Percentiles rank a stretch among this genome's conserved stretches.
Evolutionary conservation across 177 flowering plant species (phyloP).

Genomic region (Tripterygium wilfordii): DNA sequence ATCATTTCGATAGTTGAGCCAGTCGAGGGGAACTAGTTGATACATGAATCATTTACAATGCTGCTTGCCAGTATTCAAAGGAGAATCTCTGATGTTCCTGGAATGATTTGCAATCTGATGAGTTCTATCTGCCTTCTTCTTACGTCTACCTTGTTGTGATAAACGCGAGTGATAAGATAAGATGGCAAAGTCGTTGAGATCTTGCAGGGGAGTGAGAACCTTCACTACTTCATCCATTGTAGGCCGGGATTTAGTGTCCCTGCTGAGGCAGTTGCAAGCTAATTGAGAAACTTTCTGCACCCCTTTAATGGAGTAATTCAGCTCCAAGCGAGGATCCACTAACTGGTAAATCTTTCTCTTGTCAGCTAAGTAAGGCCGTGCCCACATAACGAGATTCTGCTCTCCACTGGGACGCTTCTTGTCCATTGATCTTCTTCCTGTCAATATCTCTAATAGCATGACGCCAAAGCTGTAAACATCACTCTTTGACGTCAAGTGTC

Average conservation of each 20-base stretch:
- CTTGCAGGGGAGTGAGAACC: conserved; percentile 66
- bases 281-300: conserved; percentile 81
- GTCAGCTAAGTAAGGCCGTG: conserved; percentile 66
- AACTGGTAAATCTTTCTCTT: conserved; percentile 69
- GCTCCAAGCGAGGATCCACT: conserved; percentile 86
- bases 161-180: conserved; percentile 58
- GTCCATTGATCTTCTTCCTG: conserved; percentile 96
- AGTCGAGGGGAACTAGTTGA: conserved; percentile 11
- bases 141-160: conserved; percentile 59
- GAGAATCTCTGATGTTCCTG: conserved; percentile 46
- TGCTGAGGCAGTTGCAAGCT: conserved; percentile 70
- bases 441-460: conserved; percentile 84
- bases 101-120: conserved; percentile 31
- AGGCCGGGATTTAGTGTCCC: conserved; percentile 84
- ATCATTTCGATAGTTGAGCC: conserved; percentile 9
- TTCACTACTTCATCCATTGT: conserved; percentile 85
- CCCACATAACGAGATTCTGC: conserved; percentile 95
- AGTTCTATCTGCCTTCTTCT: conserved; percentile 57
- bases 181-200: conserved; percentile 75
- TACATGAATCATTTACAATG: conserved; percentile 21
- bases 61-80: conserved; percentile 44
- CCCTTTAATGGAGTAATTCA: conserved; percentile 79
- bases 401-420: conserved; percentile 85
- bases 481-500: conserved; percentile 92
- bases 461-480: conserved; percentile 97